phyloP scores from a whole-genome alignment of 2,329 filamentous ascomycete species.

The Epichloe baconii region DNA sequence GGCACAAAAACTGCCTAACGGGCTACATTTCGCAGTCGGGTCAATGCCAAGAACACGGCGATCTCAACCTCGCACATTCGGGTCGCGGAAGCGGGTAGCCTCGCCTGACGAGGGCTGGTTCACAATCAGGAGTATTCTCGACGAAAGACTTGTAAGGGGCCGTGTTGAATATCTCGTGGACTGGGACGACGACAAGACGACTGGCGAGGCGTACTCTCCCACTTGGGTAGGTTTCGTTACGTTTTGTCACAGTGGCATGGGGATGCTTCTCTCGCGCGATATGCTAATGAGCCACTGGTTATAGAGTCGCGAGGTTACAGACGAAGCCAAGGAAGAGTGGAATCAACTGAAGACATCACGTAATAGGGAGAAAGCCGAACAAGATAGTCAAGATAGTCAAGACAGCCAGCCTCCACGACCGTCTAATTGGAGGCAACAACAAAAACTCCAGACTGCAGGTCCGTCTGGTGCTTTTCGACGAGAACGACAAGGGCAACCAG shows the following conservation, averaged over 20 bases:
- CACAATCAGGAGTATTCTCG: slow-evolving; percentile 21
- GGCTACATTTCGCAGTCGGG: slow-evolving; percentile 7
- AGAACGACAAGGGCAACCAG: not conserved
- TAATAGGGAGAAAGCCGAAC: not conserved
- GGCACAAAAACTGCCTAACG: not conserved
- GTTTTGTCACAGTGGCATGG: not conserved
- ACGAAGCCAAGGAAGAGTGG: slow-evolving; percentile 22
- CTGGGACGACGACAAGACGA: slow-evolving; percentile 22
- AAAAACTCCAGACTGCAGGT: not conserved
- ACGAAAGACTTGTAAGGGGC: slow-evolving; percentile 17
- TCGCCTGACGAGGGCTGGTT: slow-evolving; percentile 19
- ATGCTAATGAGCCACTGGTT: slow-evolving; percentile 10
- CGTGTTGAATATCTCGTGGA: slow-evolving; percentile 23
- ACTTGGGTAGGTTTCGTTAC: slow-evolving; percentile 19
- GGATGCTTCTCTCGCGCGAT: not conserved
- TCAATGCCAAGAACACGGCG: slow-evolving; percentile 22
- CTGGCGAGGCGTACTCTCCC: slow-evolving; percentile 19
- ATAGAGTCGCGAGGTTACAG: slow-evolving; percentile 19
- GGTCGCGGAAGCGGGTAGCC: slow-evolving; percentile 9
- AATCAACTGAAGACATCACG: slow-evolving; percentile 11
- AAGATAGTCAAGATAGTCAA: slow-evolving; percentile 7
- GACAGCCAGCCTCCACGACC: slow-evolving; percentile 16
- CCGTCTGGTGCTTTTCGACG: not conserved
- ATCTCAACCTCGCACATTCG: slow-evolving; percentile 9
- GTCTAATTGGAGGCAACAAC: slow-evolving; percentile 14